Percentiles rank a stretch among this genome's conserved stretches.
Evolutionary conservation across 2,329 filamentous ascomycete genomes (phyloP).

Genomic region (Colletotrichum liaoningense): DNA sequence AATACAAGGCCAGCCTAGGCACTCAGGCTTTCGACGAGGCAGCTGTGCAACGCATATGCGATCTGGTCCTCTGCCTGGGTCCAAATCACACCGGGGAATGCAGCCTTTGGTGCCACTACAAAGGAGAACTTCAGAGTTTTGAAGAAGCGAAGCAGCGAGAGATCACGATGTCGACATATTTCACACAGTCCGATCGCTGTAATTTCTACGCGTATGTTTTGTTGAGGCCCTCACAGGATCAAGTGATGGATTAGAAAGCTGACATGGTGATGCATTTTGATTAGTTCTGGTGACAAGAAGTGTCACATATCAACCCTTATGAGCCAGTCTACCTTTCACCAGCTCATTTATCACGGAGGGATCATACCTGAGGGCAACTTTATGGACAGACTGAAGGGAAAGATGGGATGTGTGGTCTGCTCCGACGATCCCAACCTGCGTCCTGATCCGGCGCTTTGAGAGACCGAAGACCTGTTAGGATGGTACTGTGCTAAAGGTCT

Average conservation of each 20-base stretch:
- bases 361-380: background rate
- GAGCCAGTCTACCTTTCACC: background rate
- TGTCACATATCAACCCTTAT: background rate
- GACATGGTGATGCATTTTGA: background rate
- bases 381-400: background rate
- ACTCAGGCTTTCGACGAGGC: background rate
- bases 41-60: background rate
- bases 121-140: background rate
- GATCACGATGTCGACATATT: background rate
- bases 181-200: background rate
- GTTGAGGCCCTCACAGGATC: background rate
- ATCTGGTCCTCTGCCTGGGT: background rate
- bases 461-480: too few species aligned
- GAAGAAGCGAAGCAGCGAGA: background rate
- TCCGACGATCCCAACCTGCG: background rate
- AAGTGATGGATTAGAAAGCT: background rate
- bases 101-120: background rate
- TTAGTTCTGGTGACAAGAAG: background rate
- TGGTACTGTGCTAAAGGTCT: too few species aligned
- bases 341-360: background rate
- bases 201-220: background rate
- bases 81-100: background rate
- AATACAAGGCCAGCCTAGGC: background rate
- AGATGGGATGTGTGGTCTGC: background rate
- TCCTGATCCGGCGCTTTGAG: too few species aligned